Evolutionary conservation across 1,284 basidiomycete genomes (phyloP).

Genomic region (Cystobasidium sp.): DNA sequence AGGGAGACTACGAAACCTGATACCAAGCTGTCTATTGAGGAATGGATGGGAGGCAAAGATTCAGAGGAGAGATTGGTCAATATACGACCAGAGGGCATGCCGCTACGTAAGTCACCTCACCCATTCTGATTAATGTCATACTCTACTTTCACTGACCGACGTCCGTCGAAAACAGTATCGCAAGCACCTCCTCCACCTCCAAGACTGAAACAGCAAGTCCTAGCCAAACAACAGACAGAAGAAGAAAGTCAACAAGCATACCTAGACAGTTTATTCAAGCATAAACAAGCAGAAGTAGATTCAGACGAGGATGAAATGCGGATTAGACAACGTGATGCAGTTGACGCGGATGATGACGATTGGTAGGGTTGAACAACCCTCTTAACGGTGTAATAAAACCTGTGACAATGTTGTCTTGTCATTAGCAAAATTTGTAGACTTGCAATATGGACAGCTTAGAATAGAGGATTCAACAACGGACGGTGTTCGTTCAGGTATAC

Average conservation of each 20-base stretch:
- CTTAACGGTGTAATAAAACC: no score
- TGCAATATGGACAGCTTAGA: no score
- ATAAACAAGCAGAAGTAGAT: conserved; percentile 46
- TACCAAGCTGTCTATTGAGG: conserved; percentile 49
- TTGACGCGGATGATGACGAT: conserved; percentile 48
- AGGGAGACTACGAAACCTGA: conserved; percentile 22
- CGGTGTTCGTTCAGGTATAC: no score
- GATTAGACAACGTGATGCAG: conserved; percentile 36
- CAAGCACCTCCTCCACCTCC: conserved; percentile 38
- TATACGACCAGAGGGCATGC: conserved; percentile 58
- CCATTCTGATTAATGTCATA: background rate
- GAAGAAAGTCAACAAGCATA: conserved; percentile 48
- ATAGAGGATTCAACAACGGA: no score
- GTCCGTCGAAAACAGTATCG: conserved; percentile 22
- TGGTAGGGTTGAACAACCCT: conserved; percentile 37
- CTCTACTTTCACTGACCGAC: background rate
- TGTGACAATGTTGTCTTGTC: background rate
- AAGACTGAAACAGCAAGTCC: conserved; percentile 6
- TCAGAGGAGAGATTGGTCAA: conserved; percentile 45
- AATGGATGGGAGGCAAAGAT: conserved; percentile 56
- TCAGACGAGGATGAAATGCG: conserved; percentile 46
- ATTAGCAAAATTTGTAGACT: no score
- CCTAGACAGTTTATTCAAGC: conserved; percentile 50
- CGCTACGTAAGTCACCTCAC: conserved; percentile 52
- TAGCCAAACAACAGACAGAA: conserved; percentile 45